Base-by-base conservation (phyloP, 768 basidiomycete genomes). In the Serendipita indica region DNA sequence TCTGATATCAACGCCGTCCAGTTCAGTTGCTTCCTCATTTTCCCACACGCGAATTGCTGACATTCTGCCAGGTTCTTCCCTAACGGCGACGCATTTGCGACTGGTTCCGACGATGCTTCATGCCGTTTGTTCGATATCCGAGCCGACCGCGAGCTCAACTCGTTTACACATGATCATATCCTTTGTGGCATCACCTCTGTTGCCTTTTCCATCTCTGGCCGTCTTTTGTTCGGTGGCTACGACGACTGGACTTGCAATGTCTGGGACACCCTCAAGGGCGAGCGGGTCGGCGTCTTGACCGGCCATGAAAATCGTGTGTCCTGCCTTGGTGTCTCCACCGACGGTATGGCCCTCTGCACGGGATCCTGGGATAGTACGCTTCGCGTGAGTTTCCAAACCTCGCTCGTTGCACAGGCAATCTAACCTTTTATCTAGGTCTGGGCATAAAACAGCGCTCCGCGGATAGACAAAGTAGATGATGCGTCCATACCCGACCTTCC, bases 221-320 rank as follows among this genome's bases (percentile, higher is more conserved):
- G 94, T 61, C 89, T 99, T 65, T 77, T 99, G 35, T 99, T 99
- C 64, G 94, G 96, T 63, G 94, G 94, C 39, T 99, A 99, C 69
- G 94, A 99, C 71, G 94, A 99, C 69, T 98, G 96, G 89, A 98
- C 96, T 64, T 93, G 91, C 76, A 99, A 99, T 69, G 94, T 98
- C 57, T 99, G 94, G 94, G 94, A 99, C 69, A 97, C 93, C 28
- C 77, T 99, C 67, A 96, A 94, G 72, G 96, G 96, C 58, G 94
- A 98, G 71, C 87, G 94, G 59, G 92, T 99, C 37, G 94, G 94
- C 60, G 96, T 99, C 57, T 73, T 99, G 62, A 90, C 92, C 34
- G 94, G 96, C 16, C 94, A 99, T 67, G 94, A 99, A 77, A 99
- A 99, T 76, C 77, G 94, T 63, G 92, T 99, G 64, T 89, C 86